Conservation (phyloP, 2,329 filamentous ascomycete species). For the Nannizziopsis barbatae region DNA sequence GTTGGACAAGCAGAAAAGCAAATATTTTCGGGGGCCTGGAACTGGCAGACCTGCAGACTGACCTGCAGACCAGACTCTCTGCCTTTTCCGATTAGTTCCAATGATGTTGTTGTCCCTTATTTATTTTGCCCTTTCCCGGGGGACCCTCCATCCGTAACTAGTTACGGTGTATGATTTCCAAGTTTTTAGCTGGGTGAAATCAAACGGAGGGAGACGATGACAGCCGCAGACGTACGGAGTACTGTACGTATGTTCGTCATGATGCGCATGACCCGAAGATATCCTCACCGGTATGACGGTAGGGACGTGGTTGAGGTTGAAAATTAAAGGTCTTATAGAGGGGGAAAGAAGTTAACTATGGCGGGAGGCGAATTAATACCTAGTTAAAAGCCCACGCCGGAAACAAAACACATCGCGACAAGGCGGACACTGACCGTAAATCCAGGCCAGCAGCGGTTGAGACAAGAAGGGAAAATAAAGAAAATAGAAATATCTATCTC, state of each 20-base stretch:
- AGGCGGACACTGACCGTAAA: too few species aligned
- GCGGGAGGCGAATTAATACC: constrained; percentile 9
- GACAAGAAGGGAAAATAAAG: neutral
- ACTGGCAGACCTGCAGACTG: too few species aligned
- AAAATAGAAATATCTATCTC: neutral
- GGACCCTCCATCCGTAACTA: neutral
- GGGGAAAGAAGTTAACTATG: neutral
- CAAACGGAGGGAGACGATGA: neutral
- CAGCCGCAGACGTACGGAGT: neutral
- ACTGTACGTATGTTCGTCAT: too few species aligned
- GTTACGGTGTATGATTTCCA: constrained; percentile 6
- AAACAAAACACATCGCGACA: neutral
- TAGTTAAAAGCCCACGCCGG: neutral
- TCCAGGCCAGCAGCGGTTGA: neutral
- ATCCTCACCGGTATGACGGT: too few species aligned
- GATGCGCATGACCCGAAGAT: too few species aligned
- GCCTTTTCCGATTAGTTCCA: too few species aligned
- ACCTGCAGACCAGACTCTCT: too few species aligned
- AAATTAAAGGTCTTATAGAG: neutral
- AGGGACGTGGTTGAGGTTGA: too few species aligned
- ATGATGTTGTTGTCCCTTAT: too few species aligned
- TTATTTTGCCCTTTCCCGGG: neutral
- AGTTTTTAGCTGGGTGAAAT: constrained; percentile 1
- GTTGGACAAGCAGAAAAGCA: constrained; percentile 10
- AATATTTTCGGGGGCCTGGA: constrained; percentile 5